A percentile compares a stretch with the other conserved stretches of the same genome.
Conservation (phyloP, 2,329 filamentous ascomycete genomes). For the Mycogone perniciosa region DNA sequence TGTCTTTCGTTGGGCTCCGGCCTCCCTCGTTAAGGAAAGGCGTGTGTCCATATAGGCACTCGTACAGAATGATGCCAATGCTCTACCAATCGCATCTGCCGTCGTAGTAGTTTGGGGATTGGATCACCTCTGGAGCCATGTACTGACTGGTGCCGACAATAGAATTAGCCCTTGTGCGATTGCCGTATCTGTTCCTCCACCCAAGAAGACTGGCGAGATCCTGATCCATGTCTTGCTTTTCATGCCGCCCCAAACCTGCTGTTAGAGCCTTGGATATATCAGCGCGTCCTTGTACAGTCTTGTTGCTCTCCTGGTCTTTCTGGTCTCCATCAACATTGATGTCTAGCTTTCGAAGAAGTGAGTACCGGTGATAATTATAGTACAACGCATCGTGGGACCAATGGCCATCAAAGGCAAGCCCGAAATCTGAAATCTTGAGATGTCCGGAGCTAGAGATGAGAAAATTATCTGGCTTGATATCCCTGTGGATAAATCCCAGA, state of each 20-base stretch:
- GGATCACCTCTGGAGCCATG: slow-evolving; percentile 93
- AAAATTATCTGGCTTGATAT: slow-evolving; percentile 97
- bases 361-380: slow-evolving; percentile 76
- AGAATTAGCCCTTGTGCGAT: slow-evolving; percentile 69
- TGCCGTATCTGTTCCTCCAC: slow-evolving; percentile 64
- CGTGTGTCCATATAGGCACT: slow-evolving; percentile 88
- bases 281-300: slow-evolving; percentile 30
- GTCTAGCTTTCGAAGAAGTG: slow-evolving; percentile 67
- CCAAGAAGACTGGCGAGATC: slow-evolving; percentile 45
- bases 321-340: slow-evolving; percentile 69
- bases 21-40: slow-evolving; percentile 78
- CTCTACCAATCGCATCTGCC: slow-evolving; percentile 97
- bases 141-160: slow-evolving; percentile 95
- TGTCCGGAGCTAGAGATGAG: slow-evolving; percentile 83
- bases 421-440: slow-evolving; percentile 93
- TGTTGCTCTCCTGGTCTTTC: slow-evolving; percentile 54
- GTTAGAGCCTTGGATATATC: slow-evolving; percentile 27
- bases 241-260: slow-evolving; percentile 27
- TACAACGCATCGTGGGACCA: slow-evolving; percentile 89
- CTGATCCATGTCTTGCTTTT: slow-evolving; percentile 25
- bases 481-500: slow-evolving; percentile 85
- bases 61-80: slow-evolving; percentile 86
- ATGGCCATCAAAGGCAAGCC: slow-evolving; percentile 88
- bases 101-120: slow-evolving; percentile 70
- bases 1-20: slow-evolving; percentile 75